A percentile compares a stretch with the other conserved stretches of the same genome.
Evolutionary conservation across 345 rosid genomes (phyloP).

Genomic region (Populus deltoides): DNA sequence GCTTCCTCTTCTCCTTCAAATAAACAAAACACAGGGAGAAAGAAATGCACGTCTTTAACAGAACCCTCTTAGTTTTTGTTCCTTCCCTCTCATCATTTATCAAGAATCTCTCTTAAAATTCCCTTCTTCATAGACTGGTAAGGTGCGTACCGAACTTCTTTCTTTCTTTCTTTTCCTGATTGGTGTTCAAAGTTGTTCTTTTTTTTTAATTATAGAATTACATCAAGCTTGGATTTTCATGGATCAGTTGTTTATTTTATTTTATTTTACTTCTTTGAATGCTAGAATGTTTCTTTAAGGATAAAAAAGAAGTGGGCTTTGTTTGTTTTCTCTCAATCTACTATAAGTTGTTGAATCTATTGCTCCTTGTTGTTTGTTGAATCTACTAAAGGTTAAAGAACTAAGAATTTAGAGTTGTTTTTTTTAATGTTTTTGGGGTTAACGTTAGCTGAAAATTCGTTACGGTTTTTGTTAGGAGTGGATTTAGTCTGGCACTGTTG

Average conservation of each 20-base stretch:
- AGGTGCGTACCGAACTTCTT: background rate
- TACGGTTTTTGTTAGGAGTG: background rate
- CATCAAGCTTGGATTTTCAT: background rate
- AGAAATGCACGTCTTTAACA: background rate
- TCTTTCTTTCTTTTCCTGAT: background rate
- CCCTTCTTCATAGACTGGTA: background rate
- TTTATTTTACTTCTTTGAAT: background rate
- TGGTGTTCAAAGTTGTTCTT: background rate
- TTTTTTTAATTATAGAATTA: background rate
- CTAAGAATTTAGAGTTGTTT: no score
- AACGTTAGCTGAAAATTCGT: background rate
- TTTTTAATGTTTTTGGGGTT: background rate
- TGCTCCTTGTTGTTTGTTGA: background rate
- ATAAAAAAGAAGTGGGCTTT: background rate
- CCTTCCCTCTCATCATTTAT: no score
- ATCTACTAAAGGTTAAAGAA: no score
- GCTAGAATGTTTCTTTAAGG: background rate
- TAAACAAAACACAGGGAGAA: background rate
- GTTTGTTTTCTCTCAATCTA: background rate
- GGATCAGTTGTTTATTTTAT: background rate
- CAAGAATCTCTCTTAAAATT: background rate
- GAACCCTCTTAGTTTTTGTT: background rate
- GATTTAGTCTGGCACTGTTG: background rate
- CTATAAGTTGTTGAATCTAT: background rate
- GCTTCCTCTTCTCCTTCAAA: background rate